phyloP scores from a whole-genome alignment of 2,329 filamentous ascomycete species.

The Neofusicoccum kwambonambiense region DNA sequence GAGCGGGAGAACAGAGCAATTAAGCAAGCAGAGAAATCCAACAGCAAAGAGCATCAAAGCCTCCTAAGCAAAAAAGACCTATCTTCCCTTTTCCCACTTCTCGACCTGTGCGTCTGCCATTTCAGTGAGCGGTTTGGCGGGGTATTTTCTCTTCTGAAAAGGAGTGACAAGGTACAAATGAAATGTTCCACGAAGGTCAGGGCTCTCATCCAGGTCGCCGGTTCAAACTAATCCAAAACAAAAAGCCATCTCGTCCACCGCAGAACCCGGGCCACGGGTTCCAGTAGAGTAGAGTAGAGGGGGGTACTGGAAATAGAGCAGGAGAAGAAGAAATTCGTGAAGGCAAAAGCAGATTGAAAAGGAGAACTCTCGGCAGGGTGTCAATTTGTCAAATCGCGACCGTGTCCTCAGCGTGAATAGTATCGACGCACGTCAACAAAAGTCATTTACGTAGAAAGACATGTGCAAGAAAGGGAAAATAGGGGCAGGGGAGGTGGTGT shows the following conservation, averaged over 20 bases:
- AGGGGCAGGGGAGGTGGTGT: neutral
- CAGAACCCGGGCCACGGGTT: neutral
- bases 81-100: neutral
- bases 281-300: neutral
- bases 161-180: constrained; percentile 3
- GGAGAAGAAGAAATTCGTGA: constrained; percentile 12
- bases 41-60: constrained; percentile 4
- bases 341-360: constrained; percentile 9
- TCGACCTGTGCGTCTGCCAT: constrained; percentile 7
- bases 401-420: constrained; percentile 3
- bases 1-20: neutral
- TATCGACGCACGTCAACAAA: constrained; percentile 11
- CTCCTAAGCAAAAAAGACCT: neutral
- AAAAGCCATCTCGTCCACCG: constrained; percentile 4
- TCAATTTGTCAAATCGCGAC: constrained; percentile 15
- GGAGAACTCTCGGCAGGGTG: constrained; percentile 3
- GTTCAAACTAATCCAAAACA: neutral
- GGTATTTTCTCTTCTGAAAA: constrained; percentile 12
- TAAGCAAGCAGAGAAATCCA: constrained; percentile 4
- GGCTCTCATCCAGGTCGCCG: constrained; percentile 6
- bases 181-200: constrained; percentile 8
- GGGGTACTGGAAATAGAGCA: constrained; percentile 10
- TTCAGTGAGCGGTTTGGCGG: neutral
- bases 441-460: constrained; percentile 17
- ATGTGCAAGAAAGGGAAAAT: constrained; percentile 13